Conservation (phyloP, 768 basidiomycete genomes). For the Suillus brevipes region DNA sequence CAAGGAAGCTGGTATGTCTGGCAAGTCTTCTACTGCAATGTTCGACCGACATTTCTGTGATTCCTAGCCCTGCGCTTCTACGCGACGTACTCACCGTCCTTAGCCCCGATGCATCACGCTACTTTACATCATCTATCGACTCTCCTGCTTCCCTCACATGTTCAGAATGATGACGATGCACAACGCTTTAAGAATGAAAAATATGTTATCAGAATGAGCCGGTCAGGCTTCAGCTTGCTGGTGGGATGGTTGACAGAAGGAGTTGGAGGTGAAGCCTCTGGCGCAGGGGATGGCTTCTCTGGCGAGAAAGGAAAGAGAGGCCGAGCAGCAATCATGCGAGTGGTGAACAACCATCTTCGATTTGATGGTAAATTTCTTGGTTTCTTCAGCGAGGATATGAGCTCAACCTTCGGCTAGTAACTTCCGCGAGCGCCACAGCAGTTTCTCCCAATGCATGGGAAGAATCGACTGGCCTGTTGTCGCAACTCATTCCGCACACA, state of each 20-base stretch:
- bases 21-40: constrained; percentile 7
- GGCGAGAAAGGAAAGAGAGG: constrained; percentile 84
- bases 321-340: constrained; percentile 86
- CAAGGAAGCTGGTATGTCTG: constrained; percentile 77
- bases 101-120: constrained; percentile 63
- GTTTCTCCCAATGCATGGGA: constrained; percentile 73
- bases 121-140: constrained; percentile 79
- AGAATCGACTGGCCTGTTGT: constrained; percentile 81
- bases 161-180: constrained; percentile 78
- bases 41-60: constrained; percentile 12
- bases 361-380: constrained; percentile 69
- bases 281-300: constrained; percentile 74
- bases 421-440: constrained; percentile 64
- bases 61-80: constrained; percentile 72
- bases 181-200: constrained; percentile 88
- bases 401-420: constrained; percentile 49
- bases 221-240: constrained; percentile 88
- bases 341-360: constrained; percentile 90
- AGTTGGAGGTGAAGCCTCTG: constrained; percentile 80
- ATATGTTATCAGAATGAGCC: constrained; percentile 86
- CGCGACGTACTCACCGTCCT: constrained; percentile 63
- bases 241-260: constrained; percentile 97
- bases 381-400: background rate
- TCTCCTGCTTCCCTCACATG: constrained; percentile 79
- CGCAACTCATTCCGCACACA: constrained; percentile 70